phyloP scores from a whole-genome alignment of 163 green algal genomes.

The Volvox carteri region DNA sequence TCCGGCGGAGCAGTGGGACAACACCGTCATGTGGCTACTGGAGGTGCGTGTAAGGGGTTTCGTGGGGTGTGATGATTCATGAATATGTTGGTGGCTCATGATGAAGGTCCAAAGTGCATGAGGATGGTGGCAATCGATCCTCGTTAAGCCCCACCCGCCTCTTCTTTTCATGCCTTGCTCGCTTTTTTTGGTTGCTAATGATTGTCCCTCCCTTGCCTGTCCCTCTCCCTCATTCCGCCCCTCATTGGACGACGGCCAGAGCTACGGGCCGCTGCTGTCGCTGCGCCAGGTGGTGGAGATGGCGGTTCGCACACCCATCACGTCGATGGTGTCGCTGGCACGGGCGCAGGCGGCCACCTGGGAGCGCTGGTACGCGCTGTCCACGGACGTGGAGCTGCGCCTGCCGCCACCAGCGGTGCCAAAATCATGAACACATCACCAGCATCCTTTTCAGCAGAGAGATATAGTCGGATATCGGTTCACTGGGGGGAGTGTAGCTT shows the following conservation, averaged over 20 bases:
- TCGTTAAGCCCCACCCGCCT: neutral
- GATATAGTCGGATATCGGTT: no score
- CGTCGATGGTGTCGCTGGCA: conserved; percentile 16
- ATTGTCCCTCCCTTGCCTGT: neutral
- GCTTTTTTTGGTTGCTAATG: no score
- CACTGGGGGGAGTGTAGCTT: no score
- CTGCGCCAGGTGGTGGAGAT: conserved; percentile 46
- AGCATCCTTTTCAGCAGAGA: no score
- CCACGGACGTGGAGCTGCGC: neutral
- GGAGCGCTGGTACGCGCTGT: conserved; percentile 42
- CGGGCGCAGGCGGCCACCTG: neutral
- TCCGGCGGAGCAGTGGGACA: conserved; percentile 59
- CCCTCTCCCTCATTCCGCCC: no score
- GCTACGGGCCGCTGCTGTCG: conserved; percentile 36
- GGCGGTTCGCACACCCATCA: conserved; percentile 49
- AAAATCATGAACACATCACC: no score
- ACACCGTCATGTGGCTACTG: conserved; percentile 58
- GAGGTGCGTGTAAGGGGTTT: neutral
- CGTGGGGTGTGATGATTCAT: neutral
- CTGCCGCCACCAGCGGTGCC: conserved; percentile 22
- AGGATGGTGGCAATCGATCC: neutral
- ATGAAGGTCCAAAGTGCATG: neutral
- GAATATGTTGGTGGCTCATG: neutral
- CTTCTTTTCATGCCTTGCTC: neutral
- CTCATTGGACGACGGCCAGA: no score